Evolutionary conservation across 1,139 yeast species (phyloP), one percentile per base, ranked within the genome.

Genomic region (Chernovozyma aurita): DNA sequence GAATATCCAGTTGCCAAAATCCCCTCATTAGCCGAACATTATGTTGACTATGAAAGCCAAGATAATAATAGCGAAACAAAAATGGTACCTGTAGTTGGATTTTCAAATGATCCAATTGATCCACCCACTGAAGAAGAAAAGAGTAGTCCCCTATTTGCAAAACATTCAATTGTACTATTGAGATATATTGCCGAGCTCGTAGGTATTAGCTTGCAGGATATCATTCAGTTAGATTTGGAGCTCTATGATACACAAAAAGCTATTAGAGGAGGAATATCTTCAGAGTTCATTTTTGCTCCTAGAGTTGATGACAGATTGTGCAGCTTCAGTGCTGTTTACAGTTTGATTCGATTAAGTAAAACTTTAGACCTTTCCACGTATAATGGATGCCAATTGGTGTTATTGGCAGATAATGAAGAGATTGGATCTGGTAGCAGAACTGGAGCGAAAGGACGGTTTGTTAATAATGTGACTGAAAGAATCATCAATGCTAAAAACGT

Each of bases 221-320:
- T 70, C 21, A 32, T 57, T 17, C 64, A 51, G 37, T 47, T 65
- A 41, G 76, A 70, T 40, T 57, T 70, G 42, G 70, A 67, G 38
- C 57, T 70, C 38, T 68, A 53, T 40, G 73, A 67, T 41, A 63
- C 62, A 21, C 75, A 70, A 49, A 48, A 51, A 11, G 72, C 71
- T 5, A 42, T 60, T 6, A 53, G 65, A 33, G 75, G 75, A 13
- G 76, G 76, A 2, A 45, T 69, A 25, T 42, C 54, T 16, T 46
- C 50, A 30, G 75, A 69, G 40, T 69, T 70, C 41, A 53, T 70
- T 32, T 66, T 59, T 45, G 67, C 72, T 3, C 70, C 73, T 9
- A 55, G 73, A 38, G 59, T 69, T 32, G 76, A 70, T 43, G 76
- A 70, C 43, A 54, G 75, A 36, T 52, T 69, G 20, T 68, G 74